phyloP scores from a whole-genome alignment of 2,329 filamentous ascomycete species.

The Alternaria brassicicola region DNA sequence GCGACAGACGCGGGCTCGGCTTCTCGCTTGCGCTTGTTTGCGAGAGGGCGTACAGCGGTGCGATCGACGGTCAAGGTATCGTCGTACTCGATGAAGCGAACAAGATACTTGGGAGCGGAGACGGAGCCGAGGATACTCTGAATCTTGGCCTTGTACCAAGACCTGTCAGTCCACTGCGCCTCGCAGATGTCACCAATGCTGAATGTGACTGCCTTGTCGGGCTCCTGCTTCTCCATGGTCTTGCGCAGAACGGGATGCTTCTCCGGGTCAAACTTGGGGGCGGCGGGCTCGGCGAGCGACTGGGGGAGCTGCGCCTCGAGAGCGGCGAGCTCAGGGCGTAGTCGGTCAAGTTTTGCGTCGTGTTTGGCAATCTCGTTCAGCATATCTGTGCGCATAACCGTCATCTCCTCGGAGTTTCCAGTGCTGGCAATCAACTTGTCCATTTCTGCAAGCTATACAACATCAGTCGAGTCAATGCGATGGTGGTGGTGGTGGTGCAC shows the following conservation, averaged over 20 bases:
- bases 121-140: conserved; percentile 91
- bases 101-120: conserved; percentile 88
- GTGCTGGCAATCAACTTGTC: conserved; percentile 78
- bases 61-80: conserved; percentile 78
- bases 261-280: conserved; percentile 75
- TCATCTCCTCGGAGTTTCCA: conserved; percentile 79
- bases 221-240: conserved; percentile 49
- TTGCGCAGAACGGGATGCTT: conserved; percentile 76
- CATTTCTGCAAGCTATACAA: conserved; percentile 59
- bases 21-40: conserved; percentile 70
- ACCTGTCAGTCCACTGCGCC: conserved; percentile 90
- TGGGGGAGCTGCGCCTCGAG: conserved; percentile 56
- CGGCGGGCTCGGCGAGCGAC: conserved; percentile 32
- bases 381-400: conserved; percentile 81
- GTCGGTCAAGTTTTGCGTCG: conserved; percentile 68
- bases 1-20: conserved; percentile 73
- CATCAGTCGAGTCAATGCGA: not conserved
- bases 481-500: conserved; percentile 3
- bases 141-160: conserved; percentile 90
- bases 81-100: conserved; percentile 93
- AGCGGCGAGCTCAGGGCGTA: conserved; percentile 69
- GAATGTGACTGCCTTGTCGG: conserved; percentile 62
- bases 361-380: conserved; percentile 79
- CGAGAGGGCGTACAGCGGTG: conserved; percentile 41
- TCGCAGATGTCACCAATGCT: conserved; percentile 88